phyloP scores from a whole-genome alignment of 1,139 yeast species.

The Entelexis sorbosivorans region DNA sequence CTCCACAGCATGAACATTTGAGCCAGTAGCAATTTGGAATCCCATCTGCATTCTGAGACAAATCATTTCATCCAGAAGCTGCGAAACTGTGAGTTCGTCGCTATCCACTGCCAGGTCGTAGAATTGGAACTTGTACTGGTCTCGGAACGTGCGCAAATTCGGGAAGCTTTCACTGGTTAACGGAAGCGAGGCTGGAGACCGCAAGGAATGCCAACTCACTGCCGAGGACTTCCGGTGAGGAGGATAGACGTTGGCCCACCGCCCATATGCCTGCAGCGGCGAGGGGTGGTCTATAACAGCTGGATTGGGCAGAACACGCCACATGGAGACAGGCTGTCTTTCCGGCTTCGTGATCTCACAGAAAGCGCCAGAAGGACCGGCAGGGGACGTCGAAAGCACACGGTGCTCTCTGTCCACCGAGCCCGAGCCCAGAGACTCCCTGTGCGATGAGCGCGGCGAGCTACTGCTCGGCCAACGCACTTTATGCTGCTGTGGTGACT shows the following conservation, averaged over 20 bases:
- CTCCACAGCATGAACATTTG: constrained; percentile 54
- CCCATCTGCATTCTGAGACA: constrained; percentile 74
- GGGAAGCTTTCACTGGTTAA: constrained; percentile 71
- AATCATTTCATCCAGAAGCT: constrained; percentile 76
- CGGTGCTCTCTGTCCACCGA: background rate
- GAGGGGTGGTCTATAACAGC: constrained; percentile 24
- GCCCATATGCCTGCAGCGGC: constrained; percentile 35
- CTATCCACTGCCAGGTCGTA: constrained; percentile 54
- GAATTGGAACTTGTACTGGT: constrained; percentile 40
- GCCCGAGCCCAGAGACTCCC: background rate
- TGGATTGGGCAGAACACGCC: constrained; percentile 24
- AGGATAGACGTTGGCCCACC: constrained; percentile 89
- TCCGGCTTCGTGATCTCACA: constrained; percentile 13
- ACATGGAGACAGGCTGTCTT: constrained; percentile 18
- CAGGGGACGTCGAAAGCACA: background rate
- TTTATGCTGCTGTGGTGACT: background rate
- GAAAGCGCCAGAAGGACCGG: background rate
- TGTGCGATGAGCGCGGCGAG: background rate
- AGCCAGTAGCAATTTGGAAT: constrained; percentile 77
- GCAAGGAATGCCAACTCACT: constrained; percentile 85
- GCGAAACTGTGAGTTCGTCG: constrained; percentile 37
- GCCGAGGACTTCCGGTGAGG: constrained; percentile 49
- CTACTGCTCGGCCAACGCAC: constrained; percentile 1
- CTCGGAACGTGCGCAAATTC: constrained; percentile 44
- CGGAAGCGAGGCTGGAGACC: constrained; percentile 90